Evolutionary conservation across 1,139 yeast species (phyloP), one percentile per base, ranked within the genome.

Genomic region (Tardiomyces blankii): DNA sequence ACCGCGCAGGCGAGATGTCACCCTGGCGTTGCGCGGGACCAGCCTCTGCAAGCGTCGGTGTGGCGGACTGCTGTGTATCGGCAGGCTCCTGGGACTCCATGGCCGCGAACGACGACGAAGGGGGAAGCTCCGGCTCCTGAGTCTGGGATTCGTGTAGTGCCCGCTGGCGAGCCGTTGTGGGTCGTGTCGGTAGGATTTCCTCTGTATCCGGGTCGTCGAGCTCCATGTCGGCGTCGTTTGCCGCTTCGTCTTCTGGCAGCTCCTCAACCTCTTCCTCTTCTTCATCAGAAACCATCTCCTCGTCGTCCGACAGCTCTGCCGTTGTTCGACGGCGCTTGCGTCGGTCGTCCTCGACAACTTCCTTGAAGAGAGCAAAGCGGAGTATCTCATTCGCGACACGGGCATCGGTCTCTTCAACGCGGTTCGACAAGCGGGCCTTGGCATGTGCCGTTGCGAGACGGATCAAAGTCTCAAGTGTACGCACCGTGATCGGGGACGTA

Each of bases 401-500:
- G 1, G 96, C 95, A 65, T 91, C 99, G 52, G 73, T 74, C 28
- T 76, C 76, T 39, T 82, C 87, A 18, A 91, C 82, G 2, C 77
- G 72, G 55, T 77, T 77, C 21, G 95, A 83, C 46, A 91, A 71
- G 57, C 98, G 74, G 13, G 91, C 87, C 62, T 91, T 91, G 19
- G 99, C 98, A 65, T 91, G 99, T 0, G 98, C 98, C 1, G 97
- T 86, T 1, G 97, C 75, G 51, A 91, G 72, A 72, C 99, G 95
- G 63, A 91, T 91, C 56, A 91, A 73, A 0, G 99, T 91, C 68
- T 91, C 99, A 56, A 91, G 72, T 2, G 98, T 93, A 79, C 99
- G 86, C 19, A 98, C 96, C 2, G 99, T 91, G 54, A 93, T 87
- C 38, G 99, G 98, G 1, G 95, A 84, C 2, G 96, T 88, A 55